These are phyloP conservation scores for Hygrocybe punicea DNA, from an alignment of 768 basidiomycete genomes.

Conservation along the genomic window DNA sequence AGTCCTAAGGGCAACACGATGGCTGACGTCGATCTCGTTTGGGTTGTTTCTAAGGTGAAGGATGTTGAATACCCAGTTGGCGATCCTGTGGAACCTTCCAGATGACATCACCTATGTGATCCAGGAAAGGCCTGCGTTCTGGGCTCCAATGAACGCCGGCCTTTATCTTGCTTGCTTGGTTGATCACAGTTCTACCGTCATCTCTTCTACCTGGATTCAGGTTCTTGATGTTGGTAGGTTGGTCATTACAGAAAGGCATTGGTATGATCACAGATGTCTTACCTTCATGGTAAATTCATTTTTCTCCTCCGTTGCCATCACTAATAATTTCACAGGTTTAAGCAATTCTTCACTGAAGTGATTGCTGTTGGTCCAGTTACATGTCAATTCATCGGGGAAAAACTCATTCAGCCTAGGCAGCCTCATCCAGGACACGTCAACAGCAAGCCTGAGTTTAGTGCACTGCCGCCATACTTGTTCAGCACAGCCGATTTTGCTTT, in stretches of 20 bases:
- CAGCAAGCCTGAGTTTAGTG: slow-evolving; percentile 97
- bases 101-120: slow-evolving; percentile 96
- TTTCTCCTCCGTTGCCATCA: slow-evolving; percentile 1
- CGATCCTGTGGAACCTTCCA: slow-evolving; percentile 83
- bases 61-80: slow-evolving; percentile 90
- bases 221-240: slow-evolving; percentile 96
- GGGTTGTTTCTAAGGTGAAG: slow-evolving; percentile 96
- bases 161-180: slow-evolving; percentile 98
- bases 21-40: slow-evolving; percentile 92
- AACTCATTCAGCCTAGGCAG: slow-evolving; percentile 88
- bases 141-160: slow-evolving; percentile 92
- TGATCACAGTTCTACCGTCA: slow-evolving; percentile 91
- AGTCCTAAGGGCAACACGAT: slow-evolving; percentile 97
- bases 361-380: slow-evolving; percentile 93
- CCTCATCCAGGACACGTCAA: slow-evolving; percentile 89
- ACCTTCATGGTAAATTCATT: slow-evolving; percentile 68
- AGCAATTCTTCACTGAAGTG: slow-evolving; percentile 80
- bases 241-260: slow-evolving; percentile 98
- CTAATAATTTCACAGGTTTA: slow-evolving; percentile 52
- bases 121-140: slow-evolving; percentile 93
- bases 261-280: slow-evolving; percentile 95
- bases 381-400: slow-evolving; percentile 93
- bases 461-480: slow-evolving; percentile 88
- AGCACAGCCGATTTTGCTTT: slow-evolving; percentile 93
- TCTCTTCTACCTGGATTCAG: slow-evolving; percentile 98